phyloP scores from a whole-genome alignment of 345 rosid genomes.

The Geranium rotundifolium region DNA sequence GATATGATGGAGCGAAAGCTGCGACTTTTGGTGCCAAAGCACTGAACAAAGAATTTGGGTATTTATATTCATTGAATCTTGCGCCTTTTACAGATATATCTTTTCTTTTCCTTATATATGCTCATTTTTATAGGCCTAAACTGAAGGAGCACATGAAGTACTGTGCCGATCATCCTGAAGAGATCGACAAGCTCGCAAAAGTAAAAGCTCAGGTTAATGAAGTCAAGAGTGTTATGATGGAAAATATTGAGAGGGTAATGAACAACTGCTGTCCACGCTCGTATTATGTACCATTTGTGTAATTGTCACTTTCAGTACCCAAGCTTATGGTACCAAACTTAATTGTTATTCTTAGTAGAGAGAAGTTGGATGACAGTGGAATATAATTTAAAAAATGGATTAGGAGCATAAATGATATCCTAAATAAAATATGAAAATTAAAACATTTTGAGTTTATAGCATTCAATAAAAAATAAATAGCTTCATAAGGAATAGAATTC shows the following conservation, averaged over 20 bases:
- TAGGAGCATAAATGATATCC: no score
- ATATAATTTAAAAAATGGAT: no score
- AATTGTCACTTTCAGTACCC: no score
- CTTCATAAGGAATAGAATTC: no score
- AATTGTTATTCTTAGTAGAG: no score
- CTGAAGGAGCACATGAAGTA: slow-evolving; percentile 16
- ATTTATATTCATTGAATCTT: neutral
- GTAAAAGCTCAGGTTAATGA: slow-evolving; percentile 10
- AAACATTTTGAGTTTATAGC: neutral
- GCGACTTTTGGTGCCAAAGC: neutral
- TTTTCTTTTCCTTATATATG: neutral
- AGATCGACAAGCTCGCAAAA: slow-evolving; percentile 8
- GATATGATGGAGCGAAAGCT: slow-evolving; percentile 7
- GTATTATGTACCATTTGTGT: no score
- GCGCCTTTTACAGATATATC: neutral
- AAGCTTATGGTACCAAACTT: no score
- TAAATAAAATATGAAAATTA: no score
- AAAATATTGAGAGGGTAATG: slow-evolving; percentile 11
- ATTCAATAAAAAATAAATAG: neutral
- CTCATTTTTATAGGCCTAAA: slow-evolving; percentile 5
- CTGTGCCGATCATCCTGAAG: slow-evolving; percentile 4
- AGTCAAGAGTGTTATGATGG: slow-evolving; percentile 4
- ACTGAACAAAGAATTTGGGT: slow-evolving; percentile 14
- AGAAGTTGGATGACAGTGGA: neutral
- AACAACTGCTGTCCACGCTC: neutral